Evolutionary conservation across 345 rosid genomes (phyloP).

Genomic region (Camelina sativa): DNA sequence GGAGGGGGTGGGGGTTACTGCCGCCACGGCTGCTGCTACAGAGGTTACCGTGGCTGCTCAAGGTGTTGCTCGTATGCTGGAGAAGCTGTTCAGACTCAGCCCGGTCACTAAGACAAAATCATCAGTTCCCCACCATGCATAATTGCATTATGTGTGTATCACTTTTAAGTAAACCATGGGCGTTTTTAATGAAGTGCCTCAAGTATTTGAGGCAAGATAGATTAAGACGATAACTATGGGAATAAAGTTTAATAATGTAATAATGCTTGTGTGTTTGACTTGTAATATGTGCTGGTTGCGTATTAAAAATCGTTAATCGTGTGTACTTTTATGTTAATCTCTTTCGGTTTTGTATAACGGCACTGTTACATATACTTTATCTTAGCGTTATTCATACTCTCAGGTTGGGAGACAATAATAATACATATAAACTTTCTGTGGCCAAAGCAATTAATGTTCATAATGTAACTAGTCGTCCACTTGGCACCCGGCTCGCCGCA

Average conservation of each 20-base stretch:
- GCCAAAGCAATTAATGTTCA: neutral
- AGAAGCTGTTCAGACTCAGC: conserved; percentile 27
- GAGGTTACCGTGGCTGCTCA: conserved; percentile 10
- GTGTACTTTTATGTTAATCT: neutral
- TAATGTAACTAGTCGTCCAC: neutral
- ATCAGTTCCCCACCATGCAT: neutral
- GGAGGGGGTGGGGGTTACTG: neutral
- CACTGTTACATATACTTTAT: too few relatives aligned
- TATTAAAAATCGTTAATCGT: conserved; percentile 11
- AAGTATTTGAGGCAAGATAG: neutral
- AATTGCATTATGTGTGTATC: conserved; percentile 14
- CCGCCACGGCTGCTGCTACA: conserved; percentile 6
- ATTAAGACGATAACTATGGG: neutral
- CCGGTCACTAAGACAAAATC: conserved; percentile 12
- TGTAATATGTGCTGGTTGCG: neutral
- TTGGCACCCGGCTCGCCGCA: neutral
- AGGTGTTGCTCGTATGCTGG: conserved; percentile 2
- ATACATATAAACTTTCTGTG: neutral
- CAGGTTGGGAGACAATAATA: too few relatives aligned
- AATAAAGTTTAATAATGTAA: conserved; percentile 15
- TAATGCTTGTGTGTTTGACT: conserved; percentile 5
- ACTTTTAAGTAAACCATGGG: neutral
- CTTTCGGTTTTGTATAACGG: neutral
- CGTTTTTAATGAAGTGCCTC: neutral
- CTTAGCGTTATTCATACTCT: too few relatives aligned